Percentiles rank a stretch among this genome's conserved stretches.
These are phyloP conservation scores for Wickerhamomyces bisporus DNA, from an alignment of 805 yeast species.

Conservation along the genomic window DNA sequence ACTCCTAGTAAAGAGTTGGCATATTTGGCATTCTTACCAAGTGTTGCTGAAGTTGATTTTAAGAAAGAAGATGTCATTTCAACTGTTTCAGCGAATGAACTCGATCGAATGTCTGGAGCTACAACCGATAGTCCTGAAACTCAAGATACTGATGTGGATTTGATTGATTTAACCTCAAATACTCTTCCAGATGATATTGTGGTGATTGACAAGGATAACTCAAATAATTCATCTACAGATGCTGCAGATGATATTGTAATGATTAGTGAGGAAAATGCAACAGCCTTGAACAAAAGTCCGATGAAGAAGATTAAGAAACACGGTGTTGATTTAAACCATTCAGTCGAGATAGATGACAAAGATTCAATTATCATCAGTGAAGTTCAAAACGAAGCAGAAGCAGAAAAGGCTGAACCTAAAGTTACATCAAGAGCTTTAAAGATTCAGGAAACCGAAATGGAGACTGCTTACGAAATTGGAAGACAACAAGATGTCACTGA, in stretches of 20 bases:
- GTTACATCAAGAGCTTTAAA: conserved; percentile 21
- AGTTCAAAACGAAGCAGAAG: conserved; percentile 4
- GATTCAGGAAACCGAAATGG: conserved; percentile 56
- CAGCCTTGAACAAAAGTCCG: conserved; percentile 5
- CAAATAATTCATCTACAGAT: too few species aligned
- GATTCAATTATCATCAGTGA: too few species aligned
- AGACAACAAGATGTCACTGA: conserved; percentile 98
- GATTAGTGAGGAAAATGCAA: background rate
- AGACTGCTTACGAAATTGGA: conserved; percentile 72
- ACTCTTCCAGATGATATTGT: conserved; percentile 1
- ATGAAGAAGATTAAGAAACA: background rate
- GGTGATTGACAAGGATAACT: background rate
- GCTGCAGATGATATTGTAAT: too few species aligned
- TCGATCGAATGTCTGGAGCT: too few species aligned
- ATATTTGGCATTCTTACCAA: conserved; percentile 77
- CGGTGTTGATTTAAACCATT: too few species aligned
- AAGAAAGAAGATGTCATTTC: too few species aligned
- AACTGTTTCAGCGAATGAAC: too few species aligned
- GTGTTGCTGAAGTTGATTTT: conserved; percentile 60
- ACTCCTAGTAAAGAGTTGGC: conserved; percentile 83
- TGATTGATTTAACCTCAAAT: too few species aligned
- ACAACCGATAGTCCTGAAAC: conserved; percentile 12
- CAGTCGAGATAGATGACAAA: too few species aligned
- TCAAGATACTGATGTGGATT: conserved; percentile 23
- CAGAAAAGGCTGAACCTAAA: conserved; percentile 7